Evolutionary conservation across 208 protist species (phyloP).

Genomic region (Crithidia brevicula): DNA sequence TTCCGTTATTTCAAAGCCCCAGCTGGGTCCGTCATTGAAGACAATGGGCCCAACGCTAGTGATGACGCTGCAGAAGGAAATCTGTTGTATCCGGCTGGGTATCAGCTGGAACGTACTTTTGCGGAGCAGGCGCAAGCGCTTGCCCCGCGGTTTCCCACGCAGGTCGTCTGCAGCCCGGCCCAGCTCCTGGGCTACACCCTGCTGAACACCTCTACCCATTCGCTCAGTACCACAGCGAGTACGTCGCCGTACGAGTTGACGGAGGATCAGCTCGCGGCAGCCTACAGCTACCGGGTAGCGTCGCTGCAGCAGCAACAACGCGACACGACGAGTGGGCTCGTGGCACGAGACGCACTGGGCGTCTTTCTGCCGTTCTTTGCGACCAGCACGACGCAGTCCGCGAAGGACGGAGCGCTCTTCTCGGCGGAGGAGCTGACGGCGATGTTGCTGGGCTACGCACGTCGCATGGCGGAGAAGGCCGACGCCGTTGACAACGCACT

Average conservation of each 20-base stretch:
- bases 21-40: background rate
- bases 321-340: background rate
- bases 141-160: constrained; percentile 72
- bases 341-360: constrained; percentile 4
- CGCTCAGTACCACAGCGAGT: background rate
- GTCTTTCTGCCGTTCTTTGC: constrained; percentile 25
- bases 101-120: constrained; percentile 84
- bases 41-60: background rate
- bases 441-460: constrained; percentile 86
- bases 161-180: constrained; percentile 65
- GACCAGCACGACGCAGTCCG: background rate
- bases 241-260: constrained; percentile 2
- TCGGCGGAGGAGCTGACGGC: constrained; percentile 82
- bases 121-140: constrained; percentile 83
- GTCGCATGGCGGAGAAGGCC: constrained; percentile 54
- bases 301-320: constrained; percentile 3
- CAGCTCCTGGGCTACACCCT: constrained; percentile 48
- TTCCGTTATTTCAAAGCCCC: constrained; percentile 66
- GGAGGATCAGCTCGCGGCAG: constrained; percentile 6
- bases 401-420: constrained; percentile 37
- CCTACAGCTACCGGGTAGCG: constrained; percentile 25
- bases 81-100: constrained; percentile 15
- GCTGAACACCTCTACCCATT: background rate
- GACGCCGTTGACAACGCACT: constrained; percentile 45
- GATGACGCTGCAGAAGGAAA: background rate